Conservation (phyloP, 2,329 filamentous ascomycete genomes). For the Aaosphaeria arxii region DNA sequence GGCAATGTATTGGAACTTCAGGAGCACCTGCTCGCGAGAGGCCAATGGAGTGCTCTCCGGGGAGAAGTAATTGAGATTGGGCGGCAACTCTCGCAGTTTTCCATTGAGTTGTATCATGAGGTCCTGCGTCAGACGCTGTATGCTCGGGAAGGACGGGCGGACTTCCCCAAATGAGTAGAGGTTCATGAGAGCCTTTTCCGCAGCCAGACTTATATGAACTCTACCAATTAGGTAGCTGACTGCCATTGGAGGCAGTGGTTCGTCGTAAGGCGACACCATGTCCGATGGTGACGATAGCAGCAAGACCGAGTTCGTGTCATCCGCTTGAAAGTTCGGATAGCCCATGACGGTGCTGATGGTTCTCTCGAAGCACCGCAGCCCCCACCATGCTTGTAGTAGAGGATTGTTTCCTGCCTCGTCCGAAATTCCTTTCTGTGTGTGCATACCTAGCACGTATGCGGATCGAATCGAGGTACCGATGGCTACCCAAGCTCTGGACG, state of each 20-base stretch:
- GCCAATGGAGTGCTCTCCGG: not conserved
- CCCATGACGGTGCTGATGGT: conserved; percentile 38
- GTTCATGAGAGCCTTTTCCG: conserved; percentile 23
- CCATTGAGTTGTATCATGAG: conserved; percentile 8
- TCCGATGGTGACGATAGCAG: conserved; percentile 17
- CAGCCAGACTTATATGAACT: conserved; percentile 24
- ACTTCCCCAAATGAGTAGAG: conserved; percentile 31
- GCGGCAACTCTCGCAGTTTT: not conserved
- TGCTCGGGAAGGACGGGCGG: conserved; percentile 30
- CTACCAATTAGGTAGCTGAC: conserved; percentile 15
- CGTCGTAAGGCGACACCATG: not conserved
- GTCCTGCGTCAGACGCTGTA: conserved; percentile 27
- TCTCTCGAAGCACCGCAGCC: conserved; percentile 36
- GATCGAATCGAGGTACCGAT: conserved; percentile 36
- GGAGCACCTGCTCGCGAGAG: conserved; percentile 13
- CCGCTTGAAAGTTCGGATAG: conserved; percentile 29
- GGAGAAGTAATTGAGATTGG: not conserved
- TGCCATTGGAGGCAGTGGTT: conserved; percentile 10
- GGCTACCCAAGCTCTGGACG: conserved; percentile 33
- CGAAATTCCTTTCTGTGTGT: conserved; percentile 33
- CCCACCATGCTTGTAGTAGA: conserved; percentile 39
- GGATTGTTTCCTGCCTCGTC: conserved; percentile 26
- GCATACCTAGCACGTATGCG: conserved; percentile 35
- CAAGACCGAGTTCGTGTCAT: conserved; percentile 23
- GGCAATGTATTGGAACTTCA: conserved; percentile 28